Evolutionary conservation across 2,329 filamentous ascomycete genomes (phyloP), one percentile per base, ranked within the genome.

Genomic region (Ambrosiella beaveri): DNA sequence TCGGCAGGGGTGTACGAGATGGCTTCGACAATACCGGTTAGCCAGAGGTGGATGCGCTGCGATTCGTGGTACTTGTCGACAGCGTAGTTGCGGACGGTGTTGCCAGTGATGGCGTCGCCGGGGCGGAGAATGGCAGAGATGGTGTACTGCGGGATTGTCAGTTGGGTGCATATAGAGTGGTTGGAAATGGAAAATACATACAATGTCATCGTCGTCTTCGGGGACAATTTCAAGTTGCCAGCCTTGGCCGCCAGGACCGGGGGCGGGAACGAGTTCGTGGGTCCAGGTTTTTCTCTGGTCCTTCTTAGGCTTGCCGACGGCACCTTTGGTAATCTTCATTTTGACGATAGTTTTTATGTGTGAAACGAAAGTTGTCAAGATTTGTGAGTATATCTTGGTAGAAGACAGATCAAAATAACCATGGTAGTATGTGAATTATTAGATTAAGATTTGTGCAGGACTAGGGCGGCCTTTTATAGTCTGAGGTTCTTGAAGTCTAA

Each of bases 111-210:
- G 52, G 75, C 64, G 63, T 82, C 78, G 61, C 74, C 71, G 59
- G 73, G 67, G 8, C 73, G 69, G 64, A 82, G 79, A 61, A 82
- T 71, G 68, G 81, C 81, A 67, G 81, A 79, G 63, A 77, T 76
- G 55, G 38, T 15, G 36, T 19, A 12, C 35, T n/a, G 11, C 27
- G 11, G 44, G 44, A 17, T 13, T 47, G n/a, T 13, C 19, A 8
- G n/a, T 2, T 3, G 13, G 40, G 39, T 19, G n/a, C 4, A 6
- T 44, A 60, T 58, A 60, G 45, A 38, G 39, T 47, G 50, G 51
- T 36, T 57, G 35, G 44, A 51, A 55, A 15, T 35, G n/a, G 9
- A 47, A 1, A 15, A 47, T n/a, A n/a, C 69, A 61, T 57, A 74
- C 73, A 71, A 75, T 75, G 64, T 74, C 72, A 64, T 74, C 72